Evolutionary conservation across 1,139 yeast genomes (phyloP).

Genomic region (Saccharomycopsis hybrid): DNA sequence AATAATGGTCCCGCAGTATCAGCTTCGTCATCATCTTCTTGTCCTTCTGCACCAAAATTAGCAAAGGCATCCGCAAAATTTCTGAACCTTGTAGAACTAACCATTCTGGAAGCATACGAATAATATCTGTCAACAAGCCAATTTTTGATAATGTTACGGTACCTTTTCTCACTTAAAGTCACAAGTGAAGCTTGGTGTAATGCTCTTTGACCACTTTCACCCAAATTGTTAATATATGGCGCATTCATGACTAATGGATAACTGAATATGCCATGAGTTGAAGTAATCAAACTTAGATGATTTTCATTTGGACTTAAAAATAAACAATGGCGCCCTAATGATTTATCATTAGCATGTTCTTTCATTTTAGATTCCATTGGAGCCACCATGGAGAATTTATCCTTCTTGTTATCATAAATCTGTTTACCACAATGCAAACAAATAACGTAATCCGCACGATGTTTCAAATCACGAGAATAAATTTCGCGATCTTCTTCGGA

Average conservation of each 20-base stretch:
- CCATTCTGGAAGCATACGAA: not conserved
- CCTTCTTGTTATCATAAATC: constrained; percentile 30
- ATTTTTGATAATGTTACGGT: constrained; percentile 45
- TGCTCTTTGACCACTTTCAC: constrained; percentile 56
- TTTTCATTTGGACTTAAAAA: constrained; percentile 29
- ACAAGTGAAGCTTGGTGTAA: constrained; percentile 44
- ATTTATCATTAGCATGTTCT: constrained; percentile 22
- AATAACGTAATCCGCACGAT: constrained; percentile 35
- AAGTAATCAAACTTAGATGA: constrained; percentile 24
- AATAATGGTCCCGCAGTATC: no score
- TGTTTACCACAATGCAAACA: constrained; percentile 37
- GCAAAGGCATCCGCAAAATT: constrained; percentile 51
- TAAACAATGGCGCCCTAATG: constrained; percentile 23
- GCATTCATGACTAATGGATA: constrained; percentile 30
- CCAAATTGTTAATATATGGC: constrained; percentile 67
- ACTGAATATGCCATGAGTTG: constrained; percentile 23
- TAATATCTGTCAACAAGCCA: constrained; percentile 50
- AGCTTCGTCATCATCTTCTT: no score
- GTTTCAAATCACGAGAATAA: constrained; percentile 21
- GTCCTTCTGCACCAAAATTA: no score
- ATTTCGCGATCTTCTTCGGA: not conserved
- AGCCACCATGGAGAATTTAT: constrained; percentile 21
- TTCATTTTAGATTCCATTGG: not conserved
- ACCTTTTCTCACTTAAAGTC: constrained; percentile 44
- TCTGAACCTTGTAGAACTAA: constrained; percentile 31